Percentiles rank a stretch among this genome's conserved stretches.
phyloP scores from a whole-genome alignment of 495 filamentous ascomycete species.

The Terfezia boudieri region DNA sequence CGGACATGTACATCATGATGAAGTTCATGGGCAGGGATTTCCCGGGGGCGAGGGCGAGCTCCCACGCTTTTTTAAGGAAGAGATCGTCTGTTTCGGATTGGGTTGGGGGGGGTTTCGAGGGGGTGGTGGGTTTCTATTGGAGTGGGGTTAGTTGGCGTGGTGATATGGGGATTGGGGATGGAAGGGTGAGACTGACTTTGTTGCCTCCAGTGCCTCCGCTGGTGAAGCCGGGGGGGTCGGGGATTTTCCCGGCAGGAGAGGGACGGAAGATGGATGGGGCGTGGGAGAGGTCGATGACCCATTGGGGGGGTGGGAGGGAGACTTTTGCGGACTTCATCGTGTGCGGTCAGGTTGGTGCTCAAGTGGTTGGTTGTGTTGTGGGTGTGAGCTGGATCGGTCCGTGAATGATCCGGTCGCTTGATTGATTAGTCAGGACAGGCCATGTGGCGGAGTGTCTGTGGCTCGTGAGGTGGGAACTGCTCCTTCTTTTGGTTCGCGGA shows the following conservation, averaged over 20 bases:
- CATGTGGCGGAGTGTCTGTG: too few relatives aligned
- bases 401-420: too few relatives aligned
- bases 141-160: slow-evolving; percentile 17
- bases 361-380: too few relatives aligned
- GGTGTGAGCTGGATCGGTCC: too few relatives aligned
- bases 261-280: slow-evolving; percentile 35
- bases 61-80: slow-evolving; percentile 98
- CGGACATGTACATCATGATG: slow-evolving; percentile 99
- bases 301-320: slow-evolving; percentile 33
- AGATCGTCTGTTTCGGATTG: slow-evolving; percentile 73
- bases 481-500: too few relatives aligned
- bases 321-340: neutral
- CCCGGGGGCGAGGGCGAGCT: slow-evolving; percentile 78
- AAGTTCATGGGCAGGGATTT: slow-evolving; percentile 95
- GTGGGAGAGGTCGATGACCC: slow-evolving; percentile 55
- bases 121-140: slow-evolving; percentile 24
- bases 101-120: slow-evolving; percentile 32
- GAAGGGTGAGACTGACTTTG: slow-evolving; percentile 26
- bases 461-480: too few relatives aligned
- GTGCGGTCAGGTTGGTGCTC: neutral
- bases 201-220: slow-evolving; percentile 19
- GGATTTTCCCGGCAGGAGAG: slow-evolving; percentile 31
- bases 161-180: slow-evolving; percentile 18
- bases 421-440: too few relatives aligned
- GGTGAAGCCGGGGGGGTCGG: slow-evolving; percentile 68